Percentiles rank a stretch among this genome's conserved stretches.
Conservation (phyloP, 148 eudicot genomes). For the Rhododendron simsii region DNA sequence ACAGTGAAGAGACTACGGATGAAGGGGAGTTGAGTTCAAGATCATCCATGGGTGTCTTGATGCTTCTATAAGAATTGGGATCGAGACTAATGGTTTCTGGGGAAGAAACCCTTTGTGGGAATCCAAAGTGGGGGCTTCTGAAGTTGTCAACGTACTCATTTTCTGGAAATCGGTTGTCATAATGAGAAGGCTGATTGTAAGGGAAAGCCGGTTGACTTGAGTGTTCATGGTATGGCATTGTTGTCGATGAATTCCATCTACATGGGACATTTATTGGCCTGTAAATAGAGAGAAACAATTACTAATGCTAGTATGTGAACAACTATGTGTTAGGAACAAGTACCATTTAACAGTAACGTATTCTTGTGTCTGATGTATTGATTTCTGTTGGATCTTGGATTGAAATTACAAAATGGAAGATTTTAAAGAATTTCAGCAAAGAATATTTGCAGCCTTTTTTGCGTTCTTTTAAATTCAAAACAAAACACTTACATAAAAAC, state of each 20-base stretch:
- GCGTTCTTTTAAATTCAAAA: not conserved
- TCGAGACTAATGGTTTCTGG: constrained; percentile 38
- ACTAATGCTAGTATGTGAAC: not conserved
- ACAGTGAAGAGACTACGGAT: constrained; percentile 37
- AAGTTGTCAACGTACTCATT: constrained; percentile 20
- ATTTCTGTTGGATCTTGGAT: not conserved
- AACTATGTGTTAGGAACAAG: not conserved
- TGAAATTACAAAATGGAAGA: not conserved
- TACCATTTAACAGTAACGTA: not conserved
- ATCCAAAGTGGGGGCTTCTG: constrained; percentile 32
- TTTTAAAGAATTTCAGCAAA: not conserved
- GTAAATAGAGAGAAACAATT: constrained; percentile 10
- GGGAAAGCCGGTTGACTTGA: constrained; percentile 22
- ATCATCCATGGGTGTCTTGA: constrained; percentile 33
- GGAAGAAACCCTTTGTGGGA: constrained; percentile 31
- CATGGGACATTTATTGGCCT: constrained; percentile 54
- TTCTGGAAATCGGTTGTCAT: constrained; percentile 12
- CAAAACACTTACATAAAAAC: not conserved
- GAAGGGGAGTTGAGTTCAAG: constrained; percentile 44
- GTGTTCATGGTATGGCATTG: constrained; percentile 8
- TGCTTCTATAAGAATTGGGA: constrained; percentile 21
- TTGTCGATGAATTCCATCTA: constrained; percentile 47
- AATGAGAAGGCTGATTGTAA: constrained; percentile 4
- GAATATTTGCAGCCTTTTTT: not conserved
- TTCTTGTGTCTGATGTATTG: not conserved